Percentiles rank a stretch among this genome's conserved stretches.
Evolutionary conservation across 208 protist species (phyloP).

Genomic region (Tritrichomonas musculus): DNA sequence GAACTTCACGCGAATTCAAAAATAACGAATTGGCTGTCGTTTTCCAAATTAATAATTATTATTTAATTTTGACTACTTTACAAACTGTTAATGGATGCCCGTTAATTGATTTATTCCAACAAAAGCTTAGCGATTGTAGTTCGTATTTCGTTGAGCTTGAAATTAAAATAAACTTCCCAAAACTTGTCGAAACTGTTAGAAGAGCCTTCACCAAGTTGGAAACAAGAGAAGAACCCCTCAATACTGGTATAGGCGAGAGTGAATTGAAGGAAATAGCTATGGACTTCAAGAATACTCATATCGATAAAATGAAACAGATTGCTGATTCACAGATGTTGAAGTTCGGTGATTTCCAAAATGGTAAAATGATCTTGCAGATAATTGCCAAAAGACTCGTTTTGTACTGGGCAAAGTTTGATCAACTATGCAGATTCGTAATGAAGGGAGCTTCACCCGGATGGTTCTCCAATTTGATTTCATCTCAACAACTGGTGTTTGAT

Average conservation of each 20-base stretch:
- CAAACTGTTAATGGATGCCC: background rate
- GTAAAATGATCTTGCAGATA: background rate
- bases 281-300: background rate
- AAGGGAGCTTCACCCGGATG: background rate
- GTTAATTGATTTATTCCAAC: background rate
- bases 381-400: background rate
- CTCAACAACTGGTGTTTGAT: background rate
- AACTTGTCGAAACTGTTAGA: background rate
- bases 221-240: background rate
- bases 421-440: background rate
- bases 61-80: background rate
- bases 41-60: conserved; percentile 25
- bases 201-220: background rate
- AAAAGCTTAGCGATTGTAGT: background rate
- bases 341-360: background rate
- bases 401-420: conserved; percentile 28
- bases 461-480: background rate
- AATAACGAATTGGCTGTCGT: background rate
- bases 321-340: background rate
- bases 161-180: background rate
- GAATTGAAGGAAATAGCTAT: conserved; percentile 11
- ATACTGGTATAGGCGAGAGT: background rate
- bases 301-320: background rate
- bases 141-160: background rate
- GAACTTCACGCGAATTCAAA: background rate